phyloP scores from a whole-genome alignment of 192 early-diverging fungal species.

The Rhizophlyctis rosea region DNA sequence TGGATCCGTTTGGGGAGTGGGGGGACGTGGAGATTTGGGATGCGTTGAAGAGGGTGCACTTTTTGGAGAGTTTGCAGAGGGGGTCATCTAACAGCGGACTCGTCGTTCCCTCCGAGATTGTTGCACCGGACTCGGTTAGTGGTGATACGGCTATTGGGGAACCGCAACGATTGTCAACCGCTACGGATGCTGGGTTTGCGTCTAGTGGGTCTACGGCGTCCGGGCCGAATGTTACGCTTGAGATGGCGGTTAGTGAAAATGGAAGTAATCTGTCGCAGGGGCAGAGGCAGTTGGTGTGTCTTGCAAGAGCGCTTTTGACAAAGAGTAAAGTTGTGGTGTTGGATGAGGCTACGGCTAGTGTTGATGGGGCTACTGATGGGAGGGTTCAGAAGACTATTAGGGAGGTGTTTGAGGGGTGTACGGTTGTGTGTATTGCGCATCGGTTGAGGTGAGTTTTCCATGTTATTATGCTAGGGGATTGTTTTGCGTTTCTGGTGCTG shows the following conservation, averaged over 20 bases:
- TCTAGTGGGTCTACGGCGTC: too few species aligned
- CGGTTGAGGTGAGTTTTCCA: conserved; percentile 38
- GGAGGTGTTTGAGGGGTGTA: conserved; percentile 57
- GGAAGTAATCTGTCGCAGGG: conserved; percentile 84
- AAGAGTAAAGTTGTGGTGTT: conserved; percentile 27
- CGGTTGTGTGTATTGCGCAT: conserved; percentile 88
- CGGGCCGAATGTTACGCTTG: conserved; percentile 43
- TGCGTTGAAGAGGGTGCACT: conserved; percentile 70
- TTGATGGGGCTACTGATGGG: conserved; percentile 86
- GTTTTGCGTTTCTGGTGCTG: neutral
- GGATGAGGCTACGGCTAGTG: conserved; percentile 77
- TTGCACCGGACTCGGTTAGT: conserved; percentile 9
- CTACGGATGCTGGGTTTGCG: neutral
- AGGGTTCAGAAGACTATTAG: conserved; percentile 86
- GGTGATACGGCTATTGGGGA: neutral
- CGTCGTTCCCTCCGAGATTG: neutral
- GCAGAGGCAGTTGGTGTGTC: conserved; percentile 67
- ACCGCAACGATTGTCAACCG: neutral
- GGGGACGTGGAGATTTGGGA: conserved; percentile 72
- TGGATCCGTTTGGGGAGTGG: conserved; percentile 75
- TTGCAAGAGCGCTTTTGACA: conserved; percentile 45
- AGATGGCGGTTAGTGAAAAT: conserved; percentile 68
- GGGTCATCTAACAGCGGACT: conserved; percentile 8
- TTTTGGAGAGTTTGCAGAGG: conserved; percentile 49
- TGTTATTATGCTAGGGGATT: neutral